Base-by-base conservation (phyloP, 257 asterid genomes). In the Hygrophila difformis region DNA sequence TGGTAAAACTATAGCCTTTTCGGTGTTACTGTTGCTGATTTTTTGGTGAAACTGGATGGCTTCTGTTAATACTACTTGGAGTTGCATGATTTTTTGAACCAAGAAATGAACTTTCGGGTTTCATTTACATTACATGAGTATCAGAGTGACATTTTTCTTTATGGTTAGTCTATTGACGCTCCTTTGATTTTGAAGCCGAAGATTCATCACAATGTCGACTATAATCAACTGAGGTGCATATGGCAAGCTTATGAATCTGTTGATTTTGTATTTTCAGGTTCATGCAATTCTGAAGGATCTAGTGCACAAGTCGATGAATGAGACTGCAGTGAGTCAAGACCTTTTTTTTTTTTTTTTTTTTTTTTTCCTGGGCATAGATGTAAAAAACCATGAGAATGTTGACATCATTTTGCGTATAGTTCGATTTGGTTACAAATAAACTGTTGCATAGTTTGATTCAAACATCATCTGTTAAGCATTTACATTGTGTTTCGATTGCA, bases 281-380 rank as follows among this genome's bases (percentile, higher is more conserved):
- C 99, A 91, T 67, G 87, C 69, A 48, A 44, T 91, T 64, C 66
- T 91, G 62, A 91, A 78, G 80, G 99, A 91, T 11, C 74, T 91
- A 51, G 89, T 91, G 66, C 93, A 78, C 65, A 91, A 86, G 74
- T 71, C 99, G 49, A 76, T 86, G 39, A 81, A 67, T 55, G 99
- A 91, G 77, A 91, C 95, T 34, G 5, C 56, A 71, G 98, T 70
- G 68, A 64, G 93, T 66, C 44, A 57, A 38, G 8, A 15, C 17
- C 14, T 18, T 44, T 44, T 5, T 12, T 13, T 20, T 26, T 8
- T 41, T 2, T 10, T 15, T 1, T 15, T 2, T 4, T 20, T 10
- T 13, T 9, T 33, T 33, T 4, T 12, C 3, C 6, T 33, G 37
- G 6, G 0, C 37, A 6, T 1, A 12, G 37, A 33, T 9, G 37